Base-by-base conservation (phyloP, 305 asterid genomes). In the Solanum chacoense region DNA sequence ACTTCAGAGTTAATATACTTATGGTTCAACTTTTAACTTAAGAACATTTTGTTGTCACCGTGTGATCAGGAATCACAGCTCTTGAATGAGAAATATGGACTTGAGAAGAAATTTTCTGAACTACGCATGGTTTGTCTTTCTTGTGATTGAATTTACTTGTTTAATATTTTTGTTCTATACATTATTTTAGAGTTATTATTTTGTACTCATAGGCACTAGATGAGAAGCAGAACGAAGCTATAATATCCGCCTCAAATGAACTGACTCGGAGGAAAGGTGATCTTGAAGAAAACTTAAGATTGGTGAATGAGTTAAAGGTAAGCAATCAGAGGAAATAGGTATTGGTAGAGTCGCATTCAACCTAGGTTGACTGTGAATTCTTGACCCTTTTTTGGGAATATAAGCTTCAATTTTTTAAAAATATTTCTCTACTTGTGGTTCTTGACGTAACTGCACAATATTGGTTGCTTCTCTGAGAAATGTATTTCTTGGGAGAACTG, bases 231-330 rank as follows among this genome's bases (percentile, higher is more conserved):
- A 95, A 89, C 88, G 99, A 97, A 93, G 96, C 96, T 88, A 93
- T 97, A 91, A 91, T 90, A 87, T 92, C 98, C 87, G 97, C 98
- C 29, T 94, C 99, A 76, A 95, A 94, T 80, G 99, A 96, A 91
- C 92, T 97, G 94, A 95, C 94, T 85, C 92, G 92, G 80, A 95
- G 99, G 94, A 97, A 96, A 93, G 97, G 96, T 37, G 98, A 95
- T 86, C 98, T 97, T 90, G 99, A 97, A 95, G 97, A 95, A 89
- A 96, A 97, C 90, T 89, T 97, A 77, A 96, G 95, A 93, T 92
- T 97, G 93, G 93, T 95, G 86, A 94, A 91, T 88, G 98, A 97
- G 91, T 91, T 97, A 92, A 97, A 95, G 99, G 99, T 97, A 90
- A 91, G 87, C 32, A 59, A 63, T 84, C 28, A 63, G 12, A 63